Conservation (phyloP, 2,329 filamentous ascomycete genomes). For the Colletotrichum chlorophyti region DNA sequence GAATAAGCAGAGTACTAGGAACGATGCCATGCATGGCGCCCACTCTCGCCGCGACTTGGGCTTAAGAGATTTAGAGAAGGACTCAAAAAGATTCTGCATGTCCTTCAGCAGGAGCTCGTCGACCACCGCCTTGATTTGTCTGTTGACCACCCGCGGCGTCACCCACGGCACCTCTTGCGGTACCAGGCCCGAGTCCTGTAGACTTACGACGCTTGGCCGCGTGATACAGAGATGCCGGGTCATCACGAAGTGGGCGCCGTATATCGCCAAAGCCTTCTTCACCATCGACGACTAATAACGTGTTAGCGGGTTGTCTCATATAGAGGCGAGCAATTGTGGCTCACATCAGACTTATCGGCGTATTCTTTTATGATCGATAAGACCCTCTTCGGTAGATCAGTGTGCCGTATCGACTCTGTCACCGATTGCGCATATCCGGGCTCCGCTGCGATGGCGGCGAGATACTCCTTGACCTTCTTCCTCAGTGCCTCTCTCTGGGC, state of each 20-base stretch:
- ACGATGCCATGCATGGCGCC: slow-evolving; percentile 63
- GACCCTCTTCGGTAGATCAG: slow-evolving; percentile 52
- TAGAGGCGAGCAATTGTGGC: slow-evolving; percentile 22
- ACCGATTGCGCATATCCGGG: slow-evolving; percentile 56
- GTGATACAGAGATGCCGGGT: slow-evolving; percentile 62
- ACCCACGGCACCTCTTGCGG: slow-evolving; percentile 51
- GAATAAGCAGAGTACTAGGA: slow-evolving; percentile 63
- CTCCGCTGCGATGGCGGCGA: slow-evolving; percentile 55
- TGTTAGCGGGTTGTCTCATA: background rate
- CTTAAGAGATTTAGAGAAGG: slow-evolving; percentile 60
- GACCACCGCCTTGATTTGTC: slow-evolving; percentile 63
- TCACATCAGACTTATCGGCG: slow-evolving; percentile 51
- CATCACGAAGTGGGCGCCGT: slow-evolving; percentile 64
- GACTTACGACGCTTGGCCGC: slow-evolving; percentile 44
- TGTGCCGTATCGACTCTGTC: slow-evolving; percentile 53
- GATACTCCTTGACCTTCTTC: slow-evolving; percentile 54
- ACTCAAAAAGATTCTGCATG: slow-evolving; percentile 58
- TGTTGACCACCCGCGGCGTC: slow-evolving; percentile 61
- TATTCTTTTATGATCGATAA: slow-evolving; percentile 56
- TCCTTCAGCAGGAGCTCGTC: slow-evolving; percentile 62
- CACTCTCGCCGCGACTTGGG: slow-evolving; percentile 59
- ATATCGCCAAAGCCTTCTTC: slow-evolving; percentile 59
- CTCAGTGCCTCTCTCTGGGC: slow-evolving; percentile 53
- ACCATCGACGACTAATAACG: slow-evolving; percentile 52
- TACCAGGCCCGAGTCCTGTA: slow-evolving; percentile 46